Conservation (phyloP, 164 flowering plant genomes). For the Annona squamosa region DNA sequence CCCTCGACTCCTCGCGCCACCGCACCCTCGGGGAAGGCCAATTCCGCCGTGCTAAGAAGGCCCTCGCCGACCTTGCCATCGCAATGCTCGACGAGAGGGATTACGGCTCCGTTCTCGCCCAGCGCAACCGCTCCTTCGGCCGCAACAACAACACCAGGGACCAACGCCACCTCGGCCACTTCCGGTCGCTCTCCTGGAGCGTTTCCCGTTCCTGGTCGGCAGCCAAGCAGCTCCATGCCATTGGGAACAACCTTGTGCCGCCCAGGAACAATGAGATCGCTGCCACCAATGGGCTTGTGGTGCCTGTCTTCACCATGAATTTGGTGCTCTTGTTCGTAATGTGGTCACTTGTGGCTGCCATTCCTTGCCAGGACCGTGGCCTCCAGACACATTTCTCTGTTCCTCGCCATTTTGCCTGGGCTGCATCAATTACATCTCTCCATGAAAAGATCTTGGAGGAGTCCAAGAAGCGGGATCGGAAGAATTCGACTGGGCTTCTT, state of each 20-base stretch:
- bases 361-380: constrained; percentile 95
- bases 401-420: constrained; percentile 68
- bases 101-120: constrained; percentile 29
- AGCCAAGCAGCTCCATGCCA: constrained; percentile 80
- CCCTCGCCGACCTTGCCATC: constrained; percentile 63
- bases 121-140: constrained; percentile 77
- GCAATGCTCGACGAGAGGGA: constrained; percentile 86
- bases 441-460: constrained; percentile 82
- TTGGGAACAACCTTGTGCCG: constrained; percentile 49
- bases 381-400: constrained; percentile 61
- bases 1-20: constrained; percentile 36
- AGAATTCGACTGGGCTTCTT: constrained; percentile 60
- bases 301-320: constrained; percentile 66
- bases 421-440: constrained; percentile 40
- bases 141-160: constrained; percentile 29
- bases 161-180: constrained; percentile 37
- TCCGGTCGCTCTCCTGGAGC: constrained; percentile 85
- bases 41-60: constrained; percentile 78
- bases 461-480: constrained; percentile 69
- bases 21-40: constrained; percentile 71
- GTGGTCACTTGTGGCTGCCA: constrained; percentile 95
- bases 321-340: constrained; percentile 59
- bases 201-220: constrained; percentile 75
- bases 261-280: constrained; percentile 55
- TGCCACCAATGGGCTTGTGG: constrained; percentile 56